phyloP scores from a whole-genome alignment of 2,329 filamentous ascomycete genomes.

The Cladorrhinum sp. region DNA sequence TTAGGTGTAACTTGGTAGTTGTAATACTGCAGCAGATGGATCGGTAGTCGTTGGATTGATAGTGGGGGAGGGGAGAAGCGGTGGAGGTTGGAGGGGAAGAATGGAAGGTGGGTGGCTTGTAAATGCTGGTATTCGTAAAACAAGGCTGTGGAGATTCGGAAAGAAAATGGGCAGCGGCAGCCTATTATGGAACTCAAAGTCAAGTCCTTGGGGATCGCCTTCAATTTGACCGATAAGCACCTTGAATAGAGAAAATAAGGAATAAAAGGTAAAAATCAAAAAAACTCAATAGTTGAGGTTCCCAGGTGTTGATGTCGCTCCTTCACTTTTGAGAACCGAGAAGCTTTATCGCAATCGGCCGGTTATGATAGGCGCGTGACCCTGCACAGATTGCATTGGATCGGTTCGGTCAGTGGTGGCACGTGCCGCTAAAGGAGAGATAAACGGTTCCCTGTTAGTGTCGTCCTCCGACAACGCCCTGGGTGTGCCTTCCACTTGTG shows the following conservation, averaged over 20 bases:
- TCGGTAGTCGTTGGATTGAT: not conserved
- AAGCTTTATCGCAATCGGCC: slow-evolving; percentile 26
- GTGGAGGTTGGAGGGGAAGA: not conserved
- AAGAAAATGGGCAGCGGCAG: not conserved
- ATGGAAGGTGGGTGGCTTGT: not conserved
- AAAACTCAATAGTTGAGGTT: not conserved
- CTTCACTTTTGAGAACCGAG: slow-evolving; percentile 17
- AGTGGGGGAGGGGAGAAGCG: not conserved
- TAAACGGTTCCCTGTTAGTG: slow-evolving; percentile 6
- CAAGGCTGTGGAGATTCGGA: not conserved
- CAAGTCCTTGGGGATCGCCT: not conserved
- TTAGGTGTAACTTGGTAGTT: not conserved
- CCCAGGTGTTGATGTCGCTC: slow-evolving; percentile 8
- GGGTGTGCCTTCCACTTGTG: slow-evolving; percentile 20
- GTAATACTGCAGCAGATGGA: not conserved
- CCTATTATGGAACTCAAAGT: not conserved
- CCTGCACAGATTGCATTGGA: slow-evolving; percentile 25
- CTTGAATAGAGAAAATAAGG: not conserved
- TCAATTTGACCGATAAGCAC: not conserved
- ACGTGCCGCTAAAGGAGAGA: slow-evolving; percentile 20
- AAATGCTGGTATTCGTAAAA: not conserved
- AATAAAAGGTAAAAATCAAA: not conserved
- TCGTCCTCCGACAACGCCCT: not conserved
- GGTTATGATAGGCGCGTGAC: slow-evolving; percentile 29
- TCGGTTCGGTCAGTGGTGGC: slow-evolving; percentile 10